Evolutionary conservation across 2,329 filamentous ascomycete genomes (phyloP), one percentile per base, ranked within the genome.

Genomic region (Zasmidium angulare): DNA sequence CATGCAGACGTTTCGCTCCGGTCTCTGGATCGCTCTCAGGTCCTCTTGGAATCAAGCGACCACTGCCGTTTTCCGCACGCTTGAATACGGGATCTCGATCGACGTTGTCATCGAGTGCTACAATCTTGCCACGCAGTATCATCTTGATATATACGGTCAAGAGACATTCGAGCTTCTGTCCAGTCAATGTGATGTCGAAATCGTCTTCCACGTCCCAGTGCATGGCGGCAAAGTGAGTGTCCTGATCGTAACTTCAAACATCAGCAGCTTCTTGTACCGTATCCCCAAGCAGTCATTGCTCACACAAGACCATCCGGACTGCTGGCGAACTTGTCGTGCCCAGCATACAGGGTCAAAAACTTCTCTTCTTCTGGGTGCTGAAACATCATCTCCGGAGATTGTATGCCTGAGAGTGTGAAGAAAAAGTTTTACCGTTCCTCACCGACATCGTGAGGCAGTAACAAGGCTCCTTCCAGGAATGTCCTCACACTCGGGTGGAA

Each of bases 131-230:
- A 7, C 62, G 47, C 29, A 50, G 53, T 11, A 64, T 62, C 60
- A 62, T 60, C 24, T 62, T 54, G 14, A 64, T 62, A 53, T 57
- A 64, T 20, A 64, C 59, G 3, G 62, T 53, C n/a, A 62, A 52
- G 22, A 64, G 55, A 21, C n/a, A 36, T 52, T 64, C 62, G 7
- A 64, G 50, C 59, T 59, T 62, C 17, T 53, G 14, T 2, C 17
- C 26, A 12, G 20, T 29, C 2, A 51, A 14, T 19, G 56, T 14
- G 10, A 24, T 17, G 17, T 26, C 48, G 14, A 36, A 14, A 4
- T 64, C 59, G 21, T 64, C 56, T 20, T 43, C 48, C 12, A 60
- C 52, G 49, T 64, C 62, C 46, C 60, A 60, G 22, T 62, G 56
- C 60, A 62, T 62, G 29, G 58, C 56, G 6, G 60, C 62, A 17